Percentiles rank a stretch among this genome's conserved stretches.
Conservation (phyloP, 148 eudicot genomes). For the Euryodendron excelsum region DNA sequence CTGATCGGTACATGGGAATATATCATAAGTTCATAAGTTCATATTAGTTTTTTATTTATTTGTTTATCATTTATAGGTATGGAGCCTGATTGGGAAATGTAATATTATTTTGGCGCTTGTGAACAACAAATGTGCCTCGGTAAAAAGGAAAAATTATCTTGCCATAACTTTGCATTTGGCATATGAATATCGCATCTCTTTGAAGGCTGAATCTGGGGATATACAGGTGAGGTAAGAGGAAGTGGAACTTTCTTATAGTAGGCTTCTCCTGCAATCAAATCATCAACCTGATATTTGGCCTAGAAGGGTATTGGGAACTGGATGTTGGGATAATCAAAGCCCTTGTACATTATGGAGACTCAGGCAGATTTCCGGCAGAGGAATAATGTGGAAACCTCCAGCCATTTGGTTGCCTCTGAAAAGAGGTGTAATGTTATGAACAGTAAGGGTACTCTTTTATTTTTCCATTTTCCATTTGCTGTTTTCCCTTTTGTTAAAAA, state of each 20-base stretch:
- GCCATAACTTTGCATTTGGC: not conserved
- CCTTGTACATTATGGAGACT: slow-evolving; percentile 2
- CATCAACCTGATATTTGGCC: not conserved
- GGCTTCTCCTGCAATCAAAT: not conserved
- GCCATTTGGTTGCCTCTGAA: not conserved
- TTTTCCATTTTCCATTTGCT: not conserved
- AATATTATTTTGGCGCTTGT: not conserved
- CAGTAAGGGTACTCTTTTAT: not conserved
- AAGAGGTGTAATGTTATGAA: not conserved
- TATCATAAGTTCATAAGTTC: not conserved
- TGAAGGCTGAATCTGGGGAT: not conserved
- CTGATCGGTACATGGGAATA: not conserved
- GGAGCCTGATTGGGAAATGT: slow-evolving; percentile 8
- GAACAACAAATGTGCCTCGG: too few relatives aligned
- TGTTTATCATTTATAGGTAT: not conserved
- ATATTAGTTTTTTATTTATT: not conserved
- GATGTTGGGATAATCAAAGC: slow-evolving; percentile 3
- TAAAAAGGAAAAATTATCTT: not conserved
- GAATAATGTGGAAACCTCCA: slow-evolving; percentile 1
- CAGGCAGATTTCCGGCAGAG: not conserved
- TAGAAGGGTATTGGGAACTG: not conserved
- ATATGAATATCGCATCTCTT: not conserved
- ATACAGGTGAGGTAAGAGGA: not conserved
- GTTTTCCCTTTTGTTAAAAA: not conserved
- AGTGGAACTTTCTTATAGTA: not conserved